Evolutionary conservation across 148 eudicot species (phyloP), one percentile per base, ranked within the genome.

Genomic region (Persicaria tinctoria): DNA sequence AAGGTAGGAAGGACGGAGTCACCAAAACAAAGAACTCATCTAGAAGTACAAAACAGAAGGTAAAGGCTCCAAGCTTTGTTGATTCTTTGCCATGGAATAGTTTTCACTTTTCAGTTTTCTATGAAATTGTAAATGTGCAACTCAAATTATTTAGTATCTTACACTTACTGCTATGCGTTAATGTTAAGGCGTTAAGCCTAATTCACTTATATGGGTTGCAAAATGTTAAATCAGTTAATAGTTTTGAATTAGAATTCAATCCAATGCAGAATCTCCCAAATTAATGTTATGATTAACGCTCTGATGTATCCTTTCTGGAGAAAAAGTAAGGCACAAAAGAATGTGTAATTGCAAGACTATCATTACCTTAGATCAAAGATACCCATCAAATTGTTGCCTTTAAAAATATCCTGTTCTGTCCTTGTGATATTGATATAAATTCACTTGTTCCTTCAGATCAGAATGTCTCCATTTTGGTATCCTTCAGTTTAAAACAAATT

Each of bases 21-120:
- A 17, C 83, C 77, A 90, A 89, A 81, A 59, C 83, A 9, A 95
- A 88, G 85, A 85, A 74, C 59, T 63, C 91, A 45, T 76, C 91
- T 13, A 87, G 84, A 83, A 96, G 94, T 84, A 83, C 81, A 81
- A 95, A 89, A 82, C 88, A 89, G 48, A 92, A 90, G 98, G 98
- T 93, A 41, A 80, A 18, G 63, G 41, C 20, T 59, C 18, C 49
- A 8, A 54, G 59, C 66, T 48, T 38, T 10, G 18, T 46, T 70
- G 27, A 47, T 54, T 62, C 53, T 44, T 11, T 66, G 69, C 46
- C 45, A 32, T 50, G 53, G 53, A 50, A 50, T 63, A 32, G 16
- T 63, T 32, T 63, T 63, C 11, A 4, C 46, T 63, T 63, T 38
- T 6, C 11, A 4, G n/a, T 63, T 63, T 38, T 13, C n/a, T 63